phyloP scores from a whole-genome alignment of 2,329 filamentous ascomycete genomes.

The Periglandula ipomoeae region DNA sequence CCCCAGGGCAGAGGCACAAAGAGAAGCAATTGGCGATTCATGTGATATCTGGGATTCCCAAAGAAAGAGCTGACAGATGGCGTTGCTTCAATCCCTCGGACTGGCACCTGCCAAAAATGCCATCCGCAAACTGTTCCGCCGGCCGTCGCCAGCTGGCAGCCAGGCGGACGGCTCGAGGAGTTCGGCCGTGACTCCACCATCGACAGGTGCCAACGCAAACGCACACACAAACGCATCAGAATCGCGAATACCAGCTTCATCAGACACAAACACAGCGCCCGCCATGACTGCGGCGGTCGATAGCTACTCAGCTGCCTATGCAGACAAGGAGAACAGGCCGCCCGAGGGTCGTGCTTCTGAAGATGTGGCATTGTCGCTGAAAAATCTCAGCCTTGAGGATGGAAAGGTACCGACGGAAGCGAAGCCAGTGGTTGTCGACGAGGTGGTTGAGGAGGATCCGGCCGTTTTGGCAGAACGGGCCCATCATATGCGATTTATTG shows the following conservation, averaged over 20 bases:
- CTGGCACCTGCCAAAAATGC: constrained; percentile 22
- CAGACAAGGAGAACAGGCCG: constrained; percentile 23
- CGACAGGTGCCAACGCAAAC: constrained; percentile 5
- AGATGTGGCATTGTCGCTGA: constrained; percentile 10
- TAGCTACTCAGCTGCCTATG: background rate
- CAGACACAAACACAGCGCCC: background rate
- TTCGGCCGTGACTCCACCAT: background rate
- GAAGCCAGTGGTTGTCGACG: background rate
- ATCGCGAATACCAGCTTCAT: constrained; percentile 3
- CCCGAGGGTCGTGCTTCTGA: constrained; percentile 5
- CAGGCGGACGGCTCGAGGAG: background rate
- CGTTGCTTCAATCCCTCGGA: constrained; percentile 20
- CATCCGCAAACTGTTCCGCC: constrained; percentile 22
- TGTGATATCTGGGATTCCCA: background rate
- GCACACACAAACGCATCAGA: constrained; percentile 4
- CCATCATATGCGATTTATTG: constrained; percentile 55
- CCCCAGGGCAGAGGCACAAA: background rate
- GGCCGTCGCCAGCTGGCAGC: constrained; percentile 16
- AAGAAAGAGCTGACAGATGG: constrained; percentile 11
- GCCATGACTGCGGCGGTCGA: constrained; percentile 10
- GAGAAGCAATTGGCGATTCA: background rate
- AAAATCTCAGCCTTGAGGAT: constrained; percentile 13
- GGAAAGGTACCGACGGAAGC: background rate
- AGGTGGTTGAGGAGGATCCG: constrained; percentile 14
- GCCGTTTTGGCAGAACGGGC: constrained; percentile 22